Evolutionary conservation across 352 stramenopile species (phyloP).

Genomic region (Lagenidium sp.): DNA sequence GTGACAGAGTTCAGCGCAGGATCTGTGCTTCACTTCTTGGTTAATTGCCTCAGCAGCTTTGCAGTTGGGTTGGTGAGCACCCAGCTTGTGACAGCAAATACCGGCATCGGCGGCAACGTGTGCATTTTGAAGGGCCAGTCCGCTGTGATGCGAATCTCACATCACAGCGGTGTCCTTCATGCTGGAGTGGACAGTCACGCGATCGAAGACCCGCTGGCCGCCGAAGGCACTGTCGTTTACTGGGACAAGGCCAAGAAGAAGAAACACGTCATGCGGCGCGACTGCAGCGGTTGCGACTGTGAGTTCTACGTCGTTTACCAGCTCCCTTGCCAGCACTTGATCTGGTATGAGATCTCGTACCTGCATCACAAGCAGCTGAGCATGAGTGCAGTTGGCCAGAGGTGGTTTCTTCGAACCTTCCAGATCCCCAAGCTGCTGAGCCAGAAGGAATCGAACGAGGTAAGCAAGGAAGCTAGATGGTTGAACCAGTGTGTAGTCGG

Average conservation of each 20-base stretch:
- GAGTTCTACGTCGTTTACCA: slow-evolving; percentile 60
- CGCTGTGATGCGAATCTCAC: slow-evolving; percentile 13
- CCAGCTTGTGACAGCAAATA: slow-evolving; percentile 43
- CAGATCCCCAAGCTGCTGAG: slow-evolving; percentile 44
- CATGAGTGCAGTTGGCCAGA: slow-evolving; percentile 39
- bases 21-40: slow-evolving; percentile 48
- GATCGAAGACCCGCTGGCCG: slow-evolving; percentile 8
- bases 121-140: slow-evolving; percentile 18
- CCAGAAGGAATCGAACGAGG: slow-evolving; percentile 63
- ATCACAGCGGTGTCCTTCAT: background rate
- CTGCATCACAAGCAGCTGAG: slow-evolving; percentile 58
- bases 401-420: slow-evolving; percentile 67
- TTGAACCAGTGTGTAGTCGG: too few relatives aligned
- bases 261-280: slow-evolving; percentile 44
- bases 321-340: slow-evolving; percentile 59
- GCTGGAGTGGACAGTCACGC: background rate
- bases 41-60: slow-evolving; percentile 68
- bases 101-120: slow-evolving; percentile 16
- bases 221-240: slow-evolving; percentile 32
- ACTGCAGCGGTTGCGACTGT: slow-evolving; percentile 54
- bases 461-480: slow-evolving; percentile 6
- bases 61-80: slow-evolving; percentile 46
- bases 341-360: slow-evolving; percentile 62
- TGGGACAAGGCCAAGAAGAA: slow-evolving; percentile 47
- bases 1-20: slow-evolving; percentile 47